A percentile compares a stretch with the other conserved stretches of the same genome.
phyloP scores from a whole-genome alignment of 331 rosid species.

The Malus hybrid region DNA sequence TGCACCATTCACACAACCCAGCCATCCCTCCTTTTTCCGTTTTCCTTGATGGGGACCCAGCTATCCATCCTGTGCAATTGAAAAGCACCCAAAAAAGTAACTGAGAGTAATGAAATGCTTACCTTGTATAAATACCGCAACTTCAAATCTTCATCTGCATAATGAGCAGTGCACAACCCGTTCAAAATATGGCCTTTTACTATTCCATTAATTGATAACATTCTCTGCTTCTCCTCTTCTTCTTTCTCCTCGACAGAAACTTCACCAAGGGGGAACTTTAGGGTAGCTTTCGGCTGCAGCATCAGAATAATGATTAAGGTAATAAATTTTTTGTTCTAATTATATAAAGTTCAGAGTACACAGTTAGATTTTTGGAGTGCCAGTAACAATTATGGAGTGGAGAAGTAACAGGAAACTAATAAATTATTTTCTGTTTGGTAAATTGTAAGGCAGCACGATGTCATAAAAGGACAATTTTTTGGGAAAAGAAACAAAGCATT shows the following conservation, averaged over 20 bases:
- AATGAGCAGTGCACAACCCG: constrained; percentile 64
- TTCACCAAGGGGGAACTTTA: constrained; percentile 78
- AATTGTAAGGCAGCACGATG: background rate
- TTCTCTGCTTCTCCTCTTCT: constrained; percentile 49
- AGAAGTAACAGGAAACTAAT: background rate
- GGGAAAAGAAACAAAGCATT: no score
- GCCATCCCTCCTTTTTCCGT: background rate
- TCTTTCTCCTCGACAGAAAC: constrained; percentile 63
- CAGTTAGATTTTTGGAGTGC: no score
- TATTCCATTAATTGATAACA: constrained; percentile 52
- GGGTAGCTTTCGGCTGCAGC: constrained; percentile 83
- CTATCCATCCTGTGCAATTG: background rate
- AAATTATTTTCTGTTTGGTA: background rate
- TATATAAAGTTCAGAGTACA: no score
- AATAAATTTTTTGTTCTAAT: background rate
- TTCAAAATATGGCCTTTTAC: constrained; percentile 45
- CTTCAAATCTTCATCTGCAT: constrained; percentile 59
- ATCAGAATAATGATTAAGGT: background rate
- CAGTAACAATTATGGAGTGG: no score
- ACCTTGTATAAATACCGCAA: constrained; percentile 78
- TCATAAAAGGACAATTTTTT: no score
- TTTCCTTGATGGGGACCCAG: background rate
- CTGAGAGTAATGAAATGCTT: background rate
- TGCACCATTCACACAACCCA: background rate
- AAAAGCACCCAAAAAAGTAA: background rate